Evolutionary conservation across 139 green algal genomes (phyloP), one percentile per base, ranked within the genome.

Genomic region (Desmodesmus armatus): DNA sequence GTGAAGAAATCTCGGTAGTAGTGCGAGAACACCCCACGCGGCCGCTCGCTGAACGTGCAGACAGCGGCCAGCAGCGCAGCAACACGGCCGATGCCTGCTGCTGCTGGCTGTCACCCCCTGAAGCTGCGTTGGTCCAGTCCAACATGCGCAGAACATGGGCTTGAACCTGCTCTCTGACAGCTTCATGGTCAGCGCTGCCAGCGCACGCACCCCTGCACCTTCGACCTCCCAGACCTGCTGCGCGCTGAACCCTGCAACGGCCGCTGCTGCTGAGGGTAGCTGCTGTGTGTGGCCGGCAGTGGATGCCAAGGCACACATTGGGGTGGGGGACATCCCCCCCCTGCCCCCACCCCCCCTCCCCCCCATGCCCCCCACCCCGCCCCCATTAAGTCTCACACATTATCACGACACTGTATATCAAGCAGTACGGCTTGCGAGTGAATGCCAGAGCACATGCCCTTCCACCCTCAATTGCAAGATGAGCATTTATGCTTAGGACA

Each of bases 151-250:
- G 79, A 99, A 98, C 23, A 99, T 76, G 17, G 97, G 97, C 88
- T 96, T 97, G 92, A 99, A 99, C 31, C 84, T 88, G 17, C 80
- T 82, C 86, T 99, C 96, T 21, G 85, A 96, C 29, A 99, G 91
- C 89, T 98, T 98, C 91, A 99, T 94, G 5, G 94, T 91, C 0
- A 98, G 70, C 2, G 89, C 86, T 33, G 94, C 87, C 53, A 98
- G 85, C 11, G 91, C 90, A 0, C 13, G 27, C 58, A 96, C 84
- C 1, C 88, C 88, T 17, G 89, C 89, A 11, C 51, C 66, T 83
- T 98, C 94, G 1, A 93, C 80, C 0, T 39, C 58, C 44, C 77
- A 78, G 49, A 91, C 78, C 23, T 60, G 79, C 1, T 33, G 40
- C 27, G 70, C 78, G 29, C 83, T 74, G 31, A 82, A 60, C 41